phyloP scores from a whole-genome alignment of 306 rosid genomes.

The Cyamopsis tetragonoloba region DNA sequence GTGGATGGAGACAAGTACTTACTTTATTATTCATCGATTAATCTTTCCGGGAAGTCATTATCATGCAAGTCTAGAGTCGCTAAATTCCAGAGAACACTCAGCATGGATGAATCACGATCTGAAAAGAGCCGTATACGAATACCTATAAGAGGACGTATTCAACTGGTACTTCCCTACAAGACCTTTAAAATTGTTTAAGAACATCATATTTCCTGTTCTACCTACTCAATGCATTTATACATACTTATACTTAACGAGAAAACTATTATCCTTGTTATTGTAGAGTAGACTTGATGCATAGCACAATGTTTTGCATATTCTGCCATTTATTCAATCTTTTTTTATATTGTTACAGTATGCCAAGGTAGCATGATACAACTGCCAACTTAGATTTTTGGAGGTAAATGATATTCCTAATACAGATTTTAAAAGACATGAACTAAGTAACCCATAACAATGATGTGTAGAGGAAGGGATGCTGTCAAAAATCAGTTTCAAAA shows the following conservation, averaged over 20 bases:
- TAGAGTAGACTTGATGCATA: not conserved
- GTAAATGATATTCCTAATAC: not conserved
- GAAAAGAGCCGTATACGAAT: conserved; percentile 56
- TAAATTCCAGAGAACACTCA: conserved; percentile 58
- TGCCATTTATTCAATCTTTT: not conserved
- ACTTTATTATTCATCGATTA: conserved; percentile 64
- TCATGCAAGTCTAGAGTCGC: conserved; percentile 48
- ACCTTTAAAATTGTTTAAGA: conserved; percentile 13
- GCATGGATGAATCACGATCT: conserved; percentile 50
- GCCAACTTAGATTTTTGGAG: conserved; percentile 8
- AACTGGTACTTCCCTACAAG: conserved; percentile 46
- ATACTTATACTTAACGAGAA: not conserved
- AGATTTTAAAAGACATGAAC: not conserved
- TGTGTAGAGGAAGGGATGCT: not conserved
- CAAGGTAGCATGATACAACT: conserved; percentile 6
- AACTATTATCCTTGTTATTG: not conserved
- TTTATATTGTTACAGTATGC: not conserved
- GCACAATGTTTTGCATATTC: not conserved
- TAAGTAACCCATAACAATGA: not conserved
- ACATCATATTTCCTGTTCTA: not conserved
- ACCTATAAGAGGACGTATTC: conserved; percentile 78
- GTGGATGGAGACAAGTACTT: conserved; percentile 77
- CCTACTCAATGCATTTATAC: not conserved
- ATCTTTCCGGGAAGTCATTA: conserved; percentile 40
- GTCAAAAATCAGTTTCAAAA: not conserved